These are phyloP conservation scores for Penicillium sp. DNA, from an alignment of 2,329 filamentous ascomycete genomes.

Conservation along the genomic window DNA sequence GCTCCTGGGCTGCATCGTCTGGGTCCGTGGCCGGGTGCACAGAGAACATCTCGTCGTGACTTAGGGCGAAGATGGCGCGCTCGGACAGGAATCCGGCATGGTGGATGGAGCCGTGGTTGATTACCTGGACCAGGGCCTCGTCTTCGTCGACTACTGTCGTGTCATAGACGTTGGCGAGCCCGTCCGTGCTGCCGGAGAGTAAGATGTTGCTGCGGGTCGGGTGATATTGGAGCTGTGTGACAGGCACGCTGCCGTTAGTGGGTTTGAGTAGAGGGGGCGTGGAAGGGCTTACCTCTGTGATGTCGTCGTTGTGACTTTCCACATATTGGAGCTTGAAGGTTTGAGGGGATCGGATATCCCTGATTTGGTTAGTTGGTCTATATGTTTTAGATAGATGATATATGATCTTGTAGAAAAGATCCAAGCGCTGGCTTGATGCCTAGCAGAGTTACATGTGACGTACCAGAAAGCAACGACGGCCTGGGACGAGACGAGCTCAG, in stretches of 20 bases:
- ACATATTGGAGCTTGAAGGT: conserved; percentile 42
- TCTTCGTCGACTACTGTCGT: conserved; percentile 60
- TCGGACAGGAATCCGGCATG: conserved; percentile 61
- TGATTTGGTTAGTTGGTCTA: conserved; percentile 33
- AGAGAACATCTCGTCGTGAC: conserved; percentile 63
- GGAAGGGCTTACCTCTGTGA: conserved; percentile 55
- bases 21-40: conserved; percentile 57
- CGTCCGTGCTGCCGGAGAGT: conserved; percentile 64
- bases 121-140: conserved; percentile 62
- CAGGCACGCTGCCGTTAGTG: neutral
- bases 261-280: conserved; percentile 5
- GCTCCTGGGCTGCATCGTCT: conserved; percentile 49
- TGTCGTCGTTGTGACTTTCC: conserved; percentile 58
- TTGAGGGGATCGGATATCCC: conserved; percentile 47
- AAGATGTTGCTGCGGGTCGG: conserved; percentile 55
- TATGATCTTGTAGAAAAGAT: neutral
- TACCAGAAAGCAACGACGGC: conserved; percentile 49
- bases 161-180: conserved; percentile 64
- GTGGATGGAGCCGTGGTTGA: conserved; percentile 65
- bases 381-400: neutral
- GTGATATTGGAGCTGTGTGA: conserved; percentile 52
- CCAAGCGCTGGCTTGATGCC: neutral
- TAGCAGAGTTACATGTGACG: conserved; percentile 11
- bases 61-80: conserved; percentile 58
- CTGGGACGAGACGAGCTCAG: conserved; percentile 52